Conservation (phyloP, 2,329 filamentous ascomycete genomes). For the Aspergillus flavus region DNA sequence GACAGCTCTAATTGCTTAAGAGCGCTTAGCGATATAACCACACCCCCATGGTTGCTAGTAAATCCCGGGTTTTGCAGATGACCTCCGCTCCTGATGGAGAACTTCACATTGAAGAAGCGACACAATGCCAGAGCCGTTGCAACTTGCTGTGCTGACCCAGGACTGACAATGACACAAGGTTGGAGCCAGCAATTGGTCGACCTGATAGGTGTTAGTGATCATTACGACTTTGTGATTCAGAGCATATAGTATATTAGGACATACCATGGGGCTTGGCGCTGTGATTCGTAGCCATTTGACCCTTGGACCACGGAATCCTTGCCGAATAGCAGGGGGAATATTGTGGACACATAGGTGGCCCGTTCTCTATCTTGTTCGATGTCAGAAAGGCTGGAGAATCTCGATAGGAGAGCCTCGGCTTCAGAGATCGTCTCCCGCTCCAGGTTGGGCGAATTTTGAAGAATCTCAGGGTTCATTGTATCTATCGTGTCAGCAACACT, state of each 20-base stretch:
- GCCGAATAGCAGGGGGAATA: conserved; percentile 10
- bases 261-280: conserved; percentile 3
- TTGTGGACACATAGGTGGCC: neutral
- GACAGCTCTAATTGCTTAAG: conserved; percentile 42
- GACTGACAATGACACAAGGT: neutral
- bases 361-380: neutral
- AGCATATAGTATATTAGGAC: neutral
- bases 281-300: conserved; percentile 9
- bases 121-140: neutral
- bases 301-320: conserved; percentile 6
- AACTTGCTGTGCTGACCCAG: neutral
- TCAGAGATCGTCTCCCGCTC: neutral
- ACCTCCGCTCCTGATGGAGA: conserved; percentile 23
- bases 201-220: neutral
- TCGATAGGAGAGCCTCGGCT: neutral
- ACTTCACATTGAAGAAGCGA: conserved; percentile 14
- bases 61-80: conserved; percentile 24
- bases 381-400: neutral
- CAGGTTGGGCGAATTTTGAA: neutral
- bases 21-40: conserved; percentile 52
- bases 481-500: neutral
- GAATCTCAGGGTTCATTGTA: neutral
- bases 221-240: neutral
- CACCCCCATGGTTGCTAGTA: conserved; percentile 35
- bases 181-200: conserved; percentile 6